Conservation (phyloP, 805 yeast species). For the Metschnikowia arizonensis region DNA sequence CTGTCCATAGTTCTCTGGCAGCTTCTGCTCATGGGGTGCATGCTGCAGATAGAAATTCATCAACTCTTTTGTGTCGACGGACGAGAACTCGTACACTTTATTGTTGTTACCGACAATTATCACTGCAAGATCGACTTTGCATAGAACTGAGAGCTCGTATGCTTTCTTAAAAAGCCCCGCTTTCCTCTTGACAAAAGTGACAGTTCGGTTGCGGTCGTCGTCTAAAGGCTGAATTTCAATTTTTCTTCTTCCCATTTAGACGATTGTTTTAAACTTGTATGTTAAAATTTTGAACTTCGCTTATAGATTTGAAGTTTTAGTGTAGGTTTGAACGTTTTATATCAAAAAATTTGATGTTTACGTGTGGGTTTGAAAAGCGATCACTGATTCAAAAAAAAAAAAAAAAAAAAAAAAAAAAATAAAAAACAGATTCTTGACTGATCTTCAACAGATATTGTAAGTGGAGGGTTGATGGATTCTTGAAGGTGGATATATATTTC, state of each 20-base stretch:
- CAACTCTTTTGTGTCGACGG: constrained; percentile 51
- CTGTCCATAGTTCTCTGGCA: constrained; percentile 65
- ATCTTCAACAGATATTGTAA: background rate
- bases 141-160: constrained; percentile 79
- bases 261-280: background rate
- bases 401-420: too few relatives aligned
- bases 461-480: background rate
- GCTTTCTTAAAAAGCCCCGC: constrained; percentile 91
- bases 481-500: too few relatives aligned
- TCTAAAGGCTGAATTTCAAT: constrained; percentile 87
- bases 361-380: too few relatives aligned
- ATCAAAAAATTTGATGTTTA: too few relatives aligned
- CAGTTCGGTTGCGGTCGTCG: constrained; percentile 82
- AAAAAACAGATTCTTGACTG: too few relatives aligned
- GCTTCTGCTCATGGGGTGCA: constrained; percentile 53
- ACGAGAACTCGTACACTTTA: constrained; percentile 78
- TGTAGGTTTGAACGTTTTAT: too few relatives aligned
- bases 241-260: constrained; percentile 89
- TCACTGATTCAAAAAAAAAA: too few relatives aligned
- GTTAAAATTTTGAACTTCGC: too few relatives aligned
- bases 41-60: constrained; percentile 22
- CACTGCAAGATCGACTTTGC: constrained; percentile 91
- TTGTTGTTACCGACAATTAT: constrained; percentile 80
- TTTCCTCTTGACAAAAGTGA: constrained; percentile 88
- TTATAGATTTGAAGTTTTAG: too few relatives aligned